phyloP scores from a whole-genome alignment of 441 rosid species.

The Populus tomentosa region DNA sequence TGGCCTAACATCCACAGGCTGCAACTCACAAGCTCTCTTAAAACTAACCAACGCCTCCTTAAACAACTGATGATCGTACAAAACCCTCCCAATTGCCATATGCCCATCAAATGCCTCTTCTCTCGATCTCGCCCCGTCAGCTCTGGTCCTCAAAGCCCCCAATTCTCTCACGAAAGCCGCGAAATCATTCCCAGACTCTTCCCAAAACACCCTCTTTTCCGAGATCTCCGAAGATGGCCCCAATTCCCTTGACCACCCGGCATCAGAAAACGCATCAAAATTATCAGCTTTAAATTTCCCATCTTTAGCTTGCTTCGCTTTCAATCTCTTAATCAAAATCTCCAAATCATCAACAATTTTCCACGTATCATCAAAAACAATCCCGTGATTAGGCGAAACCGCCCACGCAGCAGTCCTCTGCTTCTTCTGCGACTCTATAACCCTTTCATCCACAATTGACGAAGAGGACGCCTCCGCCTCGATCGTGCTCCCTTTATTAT shows the following conservation, averaged over 20 bases:
- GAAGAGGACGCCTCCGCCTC: slow-evolving; percentile 79
- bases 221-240: slow-evolving; percentile 69
- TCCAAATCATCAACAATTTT: slow-evolving; percentile 93
- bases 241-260: slow-evolving; percentile 93
- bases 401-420: slow-evolving; percentile 94
- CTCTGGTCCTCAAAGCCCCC: slow-evolving; percentile 77
- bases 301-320: slow-evolving; percentile 73
- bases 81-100: slow-evolving; percentile 83
- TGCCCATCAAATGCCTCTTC: slow-evolving; percentile 98
- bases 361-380: slow-evolving; percentile 93
- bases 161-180: slow-evolving; percentile 63
- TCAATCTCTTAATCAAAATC: slow-evolving; percentile 81
- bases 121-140: slow-evolving; percentile 85
- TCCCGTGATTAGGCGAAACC: slow-evolving; percentile 86
- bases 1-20: slow-evolving; percentile 83
- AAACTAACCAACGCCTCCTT: slow-evolving; percentile 86
- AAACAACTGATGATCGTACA: slow-evolving; percentile 77
- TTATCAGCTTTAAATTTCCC: slow-evolving; percentile 68
- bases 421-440: slow-evolving; percentile 71
- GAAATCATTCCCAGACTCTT: slow-evolving; percentile 73
- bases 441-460: slow-evolving; percentile 66
- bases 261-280: slow-evolving; percentile 77
- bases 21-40: slow-evolving; percentile 91
- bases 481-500: slow-evolving; percentile 27
- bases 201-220: slow-evolving; percentile 82